These are phyloP conservation scores for Phascolomyces articulosus DNA, from an alignment of 371 early-diverging fungal species.

Conservation along the genomic window DNA sequence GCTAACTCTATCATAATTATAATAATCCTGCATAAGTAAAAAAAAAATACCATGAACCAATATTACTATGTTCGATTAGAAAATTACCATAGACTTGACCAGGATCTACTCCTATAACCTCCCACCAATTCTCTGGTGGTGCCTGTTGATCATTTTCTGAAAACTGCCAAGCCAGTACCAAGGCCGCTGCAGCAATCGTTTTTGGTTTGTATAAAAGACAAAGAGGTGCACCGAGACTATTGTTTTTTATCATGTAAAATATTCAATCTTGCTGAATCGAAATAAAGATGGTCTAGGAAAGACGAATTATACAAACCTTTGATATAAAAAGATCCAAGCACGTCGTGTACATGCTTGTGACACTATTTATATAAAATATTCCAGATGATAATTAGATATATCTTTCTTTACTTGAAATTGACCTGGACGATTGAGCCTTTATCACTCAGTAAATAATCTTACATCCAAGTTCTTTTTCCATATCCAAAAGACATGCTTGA, in stretches of 20 bases:
- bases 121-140: constrained; percentile 30
- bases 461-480: constrained; percentile 42
- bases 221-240: constrained; percentile 27
- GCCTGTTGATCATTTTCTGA: constrained; percentile 19
- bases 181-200: constrained; percentile 38
- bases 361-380: constrained; percentile 31
- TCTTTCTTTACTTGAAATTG: no score
- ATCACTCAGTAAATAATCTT: constrained; percentile 2
- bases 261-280: neutral
- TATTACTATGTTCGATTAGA: neutral
- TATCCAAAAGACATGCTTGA: constrained; percentile 56
- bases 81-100: constrained; percentile 31
- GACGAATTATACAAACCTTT: constrained; percentile 42
- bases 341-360: constrained; percentile 49
- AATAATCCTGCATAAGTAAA: neutral
- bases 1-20: constrained; percentile 29
- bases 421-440: no score
- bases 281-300: neutral
- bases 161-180: constrained; percentile 23
- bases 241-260: neutral
- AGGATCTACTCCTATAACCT: constrained; percentile 28
- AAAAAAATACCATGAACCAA: no score
- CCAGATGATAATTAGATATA: neutral
- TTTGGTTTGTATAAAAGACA: constrained; percentile 38
- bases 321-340: constrained; percentile 71